A percentile compares a stretch with the other conserved stretches of the same genome.
phyloP scores from a whole-genome alignment of 2,329 filamentous ascomycete species.

The Neospermospora avenae region DNA sequence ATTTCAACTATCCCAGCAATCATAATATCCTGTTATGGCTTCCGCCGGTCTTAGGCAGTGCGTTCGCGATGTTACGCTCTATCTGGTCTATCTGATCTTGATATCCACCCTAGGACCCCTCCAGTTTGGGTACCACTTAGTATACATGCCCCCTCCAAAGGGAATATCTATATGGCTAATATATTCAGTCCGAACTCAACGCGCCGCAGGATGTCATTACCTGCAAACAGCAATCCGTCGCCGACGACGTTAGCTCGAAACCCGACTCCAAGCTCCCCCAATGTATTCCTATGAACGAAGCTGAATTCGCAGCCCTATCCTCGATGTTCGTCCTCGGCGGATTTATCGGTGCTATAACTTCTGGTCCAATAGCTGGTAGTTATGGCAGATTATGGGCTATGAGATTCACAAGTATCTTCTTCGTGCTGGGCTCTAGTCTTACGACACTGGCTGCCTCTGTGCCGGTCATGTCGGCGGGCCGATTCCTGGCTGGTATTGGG shows the following conservation, averaged over 20 bases:
- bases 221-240: constrained; percentile 63
- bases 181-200: constrained; percentile 84
- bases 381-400: constrained; percentile 75
- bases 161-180: constrained; percentile 58
- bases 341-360: constrained; percentile 73
- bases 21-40: constrained; percentile 24
- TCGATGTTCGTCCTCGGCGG: constrained; percentile 92
- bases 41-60: constrained; percentile 33
- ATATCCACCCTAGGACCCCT: constrained; percentile 82
- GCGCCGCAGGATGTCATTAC: constrained; percentile 92
- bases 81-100: constrained; percentile 72
- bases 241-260: constrained; percentile 25
- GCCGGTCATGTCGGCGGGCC: constrained; percentile 65
- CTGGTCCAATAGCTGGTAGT: constrained; percentile 74
- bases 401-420: constrained; percentile 73
- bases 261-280: constrained; percentile 51
- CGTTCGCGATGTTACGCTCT: constrained; percentile 56
- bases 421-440: constrained; percentile 69
- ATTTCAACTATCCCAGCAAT: background rate
- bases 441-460: constrained; percentile 72
- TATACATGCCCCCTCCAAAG: constrained; percentile 82
- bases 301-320: constrained; percentile 79
- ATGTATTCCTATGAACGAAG: constrained; percentile 85
- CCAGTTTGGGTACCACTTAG: constrained; percentile 60
- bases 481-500: constrained; percentile 77